Base-by-base conservation (phyloP, 2,329 filamentous ascomycete genomes). In the Zymoseptoria crescenta region DNA sequence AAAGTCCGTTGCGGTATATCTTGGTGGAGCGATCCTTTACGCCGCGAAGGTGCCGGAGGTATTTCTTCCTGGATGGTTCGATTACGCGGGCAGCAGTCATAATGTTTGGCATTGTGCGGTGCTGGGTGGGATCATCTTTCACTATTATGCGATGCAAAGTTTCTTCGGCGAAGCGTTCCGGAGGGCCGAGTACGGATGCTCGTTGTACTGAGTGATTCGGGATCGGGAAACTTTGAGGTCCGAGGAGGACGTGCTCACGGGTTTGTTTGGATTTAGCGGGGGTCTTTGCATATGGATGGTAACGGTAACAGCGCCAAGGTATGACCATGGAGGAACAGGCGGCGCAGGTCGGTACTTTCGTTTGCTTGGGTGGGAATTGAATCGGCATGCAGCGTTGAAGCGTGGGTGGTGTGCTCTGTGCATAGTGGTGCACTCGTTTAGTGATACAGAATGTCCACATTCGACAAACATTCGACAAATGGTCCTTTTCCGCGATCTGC, bases 41-140 rank as follows among this genome's bases (percentile, higher is more conserved):
- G 92, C 92, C 8, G 91, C 87, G 73, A 93, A 96, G 74, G 82
- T 96, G 0, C 94, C 94, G 1, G 94, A 99, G 78, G 82, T 92
- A 62, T 99, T 91, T 88, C 88, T 82, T 67, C 94, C 94, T 0
- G 94, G 94, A 54, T 84, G 88, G 72, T 99, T 99, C 68, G 94
- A 99, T 75, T 97, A 97, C 72, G 82, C 95, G 49, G 94, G 94
- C 48, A 92, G 91, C 52, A 95, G 90, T 73, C 94, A 99, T 76
- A 99, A 99, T 74, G 85, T 99, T 59, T 99, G 94, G 94, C 94
- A 99, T 74, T 76, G 96, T 35, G 94, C 94, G 7, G 94, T 99
- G 9, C 79, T 99, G 28, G 91, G 92, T 16, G 94, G 94, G 9
- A 99, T 99, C 59, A 75, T 97, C n/a, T 97, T 96, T 73, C 94